Conservation (phyloP, 805 yeast species). For the Myxozyma nipponensis region DNA sequence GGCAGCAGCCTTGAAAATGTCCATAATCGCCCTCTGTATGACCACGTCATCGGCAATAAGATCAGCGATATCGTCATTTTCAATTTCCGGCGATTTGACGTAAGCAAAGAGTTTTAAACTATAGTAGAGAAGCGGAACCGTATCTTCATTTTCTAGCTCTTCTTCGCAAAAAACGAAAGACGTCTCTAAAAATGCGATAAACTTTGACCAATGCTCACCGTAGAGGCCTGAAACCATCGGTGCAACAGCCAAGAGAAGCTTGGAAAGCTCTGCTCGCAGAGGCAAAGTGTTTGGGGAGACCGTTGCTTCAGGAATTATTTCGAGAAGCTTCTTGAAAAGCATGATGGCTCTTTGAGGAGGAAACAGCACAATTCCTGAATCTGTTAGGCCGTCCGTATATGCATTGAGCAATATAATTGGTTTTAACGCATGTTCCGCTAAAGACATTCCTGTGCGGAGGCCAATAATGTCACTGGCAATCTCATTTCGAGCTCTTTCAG, state of each 20-base stretch:
- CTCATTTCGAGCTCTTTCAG: constrained; percentile 55
- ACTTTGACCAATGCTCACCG: constrained; percentile 27
- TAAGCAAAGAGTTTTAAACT: constrained; percentile 45
- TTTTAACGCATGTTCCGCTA: constrained; percentile 44
- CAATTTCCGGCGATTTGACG: constrained; percentile 32
- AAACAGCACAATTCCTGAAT: constrained; percentile 42
- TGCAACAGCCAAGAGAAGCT: constrained; percentile 12
- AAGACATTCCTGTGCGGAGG: constrained; percentile 40
- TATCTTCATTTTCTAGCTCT: constrained; percentile 5
- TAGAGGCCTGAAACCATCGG: constrained; percentile 28
- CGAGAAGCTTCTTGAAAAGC: constrained; percentile 51
- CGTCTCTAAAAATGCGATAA: constrained; percentile 1
- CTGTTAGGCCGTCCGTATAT: constrained; percentile 37
- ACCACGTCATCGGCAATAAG: constrained; percentile 36
- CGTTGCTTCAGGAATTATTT: constrained; percentile 55
- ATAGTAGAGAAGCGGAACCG: constrained; percentile 32
- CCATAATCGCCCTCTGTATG: constrained; percentile 4
- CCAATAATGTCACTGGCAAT: constrained; percentile 67
- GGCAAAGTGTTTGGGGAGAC: constrained; percentile 47
- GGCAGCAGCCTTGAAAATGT: constrained; percentile 4
- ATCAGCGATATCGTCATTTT: constrained; percentile 34
- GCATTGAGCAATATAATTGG: constrained; percentile 49
- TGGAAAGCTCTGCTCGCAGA: constrained; percentile 34
- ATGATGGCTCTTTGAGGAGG: constrained; percentile 63
- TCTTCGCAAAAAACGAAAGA: constrained; percentile 7